These are phyloP conservation scores for Metschnikowia drakensbergensis DNA, from an alignment of 805 yeast genomes.

Conservation along the genomic window DNA sequence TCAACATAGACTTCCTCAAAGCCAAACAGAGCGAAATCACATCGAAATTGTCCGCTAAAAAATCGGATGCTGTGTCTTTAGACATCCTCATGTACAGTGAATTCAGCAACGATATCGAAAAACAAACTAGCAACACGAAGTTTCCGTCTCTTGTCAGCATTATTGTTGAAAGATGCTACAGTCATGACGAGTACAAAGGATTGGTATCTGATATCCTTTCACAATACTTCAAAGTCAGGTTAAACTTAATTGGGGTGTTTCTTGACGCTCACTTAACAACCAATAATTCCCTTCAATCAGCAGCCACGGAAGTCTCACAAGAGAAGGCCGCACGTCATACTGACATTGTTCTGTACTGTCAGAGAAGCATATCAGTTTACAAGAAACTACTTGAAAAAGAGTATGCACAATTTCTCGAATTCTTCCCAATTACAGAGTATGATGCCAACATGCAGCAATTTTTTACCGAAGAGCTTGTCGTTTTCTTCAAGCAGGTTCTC, in stretches of 20 bases:
- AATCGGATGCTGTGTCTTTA: constrained; percentile 9
- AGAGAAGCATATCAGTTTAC: constrained; percentile 57
- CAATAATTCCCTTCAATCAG: neutral
- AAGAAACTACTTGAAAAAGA: constrained; percentile 61
- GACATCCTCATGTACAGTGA: constrained; percentile 19
- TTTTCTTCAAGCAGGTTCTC: constrained; percentile 59
- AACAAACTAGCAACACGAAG: constrained; percentile 14
- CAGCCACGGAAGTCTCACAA: constrained; percentile 2
- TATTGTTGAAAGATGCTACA: constrained; percentile 18
- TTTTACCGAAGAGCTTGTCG: constrained; percentile 36
- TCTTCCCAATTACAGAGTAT: constrained; percentile 35
- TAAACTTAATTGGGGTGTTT: constrained; percentile 43
- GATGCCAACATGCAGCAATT: constrained; percentile 12
- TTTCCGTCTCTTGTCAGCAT: constrained; percentile 12
- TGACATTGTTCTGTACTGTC: constrained; percentile 52
- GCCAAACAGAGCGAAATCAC: constrained; percentile 7
- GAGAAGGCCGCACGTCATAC: constrained; percentile 16
- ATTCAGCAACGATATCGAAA: constrained; percentile 15
- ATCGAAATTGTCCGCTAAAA: constrained; percentile 6
- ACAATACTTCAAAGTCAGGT: constrained; percentile 59
- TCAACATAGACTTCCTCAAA: constrained; percentile 47
- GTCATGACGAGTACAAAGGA: constrained; percentile 58
- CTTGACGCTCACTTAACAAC: constrained; percentile 18
- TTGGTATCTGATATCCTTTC: constrained; percentile 61
- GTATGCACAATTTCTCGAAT: constrained; percentile 49